phyloP scores from a whole-genome alignment of 192 early-diverging fungal species.

The Geranomyces variabilis region DNA sequence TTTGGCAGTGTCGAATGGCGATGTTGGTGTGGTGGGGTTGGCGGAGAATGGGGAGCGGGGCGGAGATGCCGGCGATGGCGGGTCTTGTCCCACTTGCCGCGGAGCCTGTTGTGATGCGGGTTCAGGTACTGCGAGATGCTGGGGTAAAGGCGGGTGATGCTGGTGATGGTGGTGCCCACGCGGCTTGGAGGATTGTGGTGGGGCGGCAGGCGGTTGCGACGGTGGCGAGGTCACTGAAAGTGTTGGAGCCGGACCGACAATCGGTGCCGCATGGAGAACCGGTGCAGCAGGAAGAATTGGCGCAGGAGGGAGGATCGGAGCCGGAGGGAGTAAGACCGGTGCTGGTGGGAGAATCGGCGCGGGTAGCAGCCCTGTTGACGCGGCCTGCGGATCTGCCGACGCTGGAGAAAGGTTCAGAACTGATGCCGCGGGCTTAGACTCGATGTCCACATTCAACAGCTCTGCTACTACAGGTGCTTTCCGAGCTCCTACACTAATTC shows the following conservation, averaged over 20 bases:
- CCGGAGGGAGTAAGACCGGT: neutral
- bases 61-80: neutral
- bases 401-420: neutral
- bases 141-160: neutral
- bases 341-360: neutral
- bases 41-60: neutral
- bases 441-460: too few species aligned
- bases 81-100: neutral
- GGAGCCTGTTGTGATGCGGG: neutral
- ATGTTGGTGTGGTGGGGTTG: too few species aligned
- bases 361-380: neutral
- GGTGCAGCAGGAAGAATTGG: neutral
- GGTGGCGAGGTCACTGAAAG: neutral
- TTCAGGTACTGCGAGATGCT: neutral
- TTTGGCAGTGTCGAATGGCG: too few species aligned
- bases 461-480: too few species aligned
- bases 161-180: neutral
- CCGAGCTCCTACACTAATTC: too few species aligned
- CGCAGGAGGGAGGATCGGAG: neutral
- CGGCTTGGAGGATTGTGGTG: neutral
- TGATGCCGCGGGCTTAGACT: neutral
- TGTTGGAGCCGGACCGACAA: neutral
- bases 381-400: neutral
- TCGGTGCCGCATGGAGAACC: neutral
- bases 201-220: neutral